Conservation (phyloP, 108 stramenopile species). For the Nitzschia inconspicua region DNA sequence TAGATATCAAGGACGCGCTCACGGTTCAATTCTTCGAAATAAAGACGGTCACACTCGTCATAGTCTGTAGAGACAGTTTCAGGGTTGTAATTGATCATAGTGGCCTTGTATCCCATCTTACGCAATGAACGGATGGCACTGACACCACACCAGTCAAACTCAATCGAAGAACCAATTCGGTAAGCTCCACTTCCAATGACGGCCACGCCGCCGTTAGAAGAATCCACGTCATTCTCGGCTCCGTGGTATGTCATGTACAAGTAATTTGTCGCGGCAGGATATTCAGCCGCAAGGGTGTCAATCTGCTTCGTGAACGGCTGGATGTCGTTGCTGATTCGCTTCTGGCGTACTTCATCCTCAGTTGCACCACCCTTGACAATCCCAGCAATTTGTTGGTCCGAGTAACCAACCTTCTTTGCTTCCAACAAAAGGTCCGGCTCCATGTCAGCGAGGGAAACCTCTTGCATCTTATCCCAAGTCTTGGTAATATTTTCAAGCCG, state of each 20-base stretch:
- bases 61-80: conserved; percentile 99
- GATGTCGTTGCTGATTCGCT: conserved; percentile 67
- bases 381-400: conserved; percentile 87
- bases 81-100: conserved; percentile 99
- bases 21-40: conserved; percentile 95
- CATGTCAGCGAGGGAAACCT: conserved; percentile 42
- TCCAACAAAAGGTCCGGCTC: conserved; percentile 53
- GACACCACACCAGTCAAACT: conserved; percentile 99
- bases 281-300: conserved; percentile 98
- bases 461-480: conserved; percentile 46
- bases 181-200: conserved; percentile 98
- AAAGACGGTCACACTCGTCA: conserved; percentile 98
- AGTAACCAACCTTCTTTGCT: conserved; percentile 93
- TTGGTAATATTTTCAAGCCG: conserved; percentile 87
- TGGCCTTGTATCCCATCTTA: conserved; percentile 81
- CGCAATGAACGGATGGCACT: conserved; percentile 93
- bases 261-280: conserved; percentile 97
- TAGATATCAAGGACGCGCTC: conserved; percentile 98
- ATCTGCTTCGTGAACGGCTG: conserved; percentile 95
- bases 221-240: conserved; percentile 84
- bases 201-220: conserved; percentile 84
- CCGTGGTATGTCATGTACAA: conserved; percentile 98
- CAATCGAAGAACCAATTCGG: conserved; percentile 96
- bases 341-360: conserved; percentile 72
- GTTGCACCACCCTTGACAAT: conserved; percentile 40